A percentile compares a stretch with the other conserved stretches of the same genome.
phyloP scores from a whole-genome alignment of 208 protist species.

The Wallacemonas sp. region DNA sequence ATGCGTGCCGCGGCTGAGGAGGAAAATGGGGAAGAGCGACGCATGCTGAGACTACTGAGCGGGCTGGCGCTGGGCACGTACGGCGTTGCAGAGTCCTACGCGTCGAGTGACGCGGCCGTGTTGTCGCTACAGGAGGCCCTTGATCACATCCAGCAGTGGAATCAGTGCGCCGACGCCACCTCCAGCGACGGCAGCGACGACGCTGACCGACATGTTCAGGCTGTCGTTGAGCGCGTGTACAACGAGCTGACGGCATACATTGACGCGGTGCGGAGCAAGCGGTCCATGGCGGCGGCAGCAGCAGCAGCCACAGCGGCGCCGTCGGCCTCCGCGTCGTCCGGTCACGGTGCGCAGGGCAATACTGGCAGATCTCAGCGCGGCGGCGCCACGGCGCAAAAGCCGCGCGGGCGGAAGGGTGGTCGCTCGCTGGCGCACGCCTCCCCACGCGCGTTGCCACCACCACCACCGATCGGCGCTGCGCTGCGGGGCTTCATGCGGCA shows the following conservation, averaged over 20 bases:
- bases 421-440: conserved; percentile 1
- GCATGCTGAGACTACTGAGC: neutral
- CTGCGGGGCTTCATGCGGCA: conserved; percentile 17
- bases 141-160: conserved; percentile 6
- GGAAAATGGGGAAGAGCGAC: neutral
- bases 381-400: neutral
- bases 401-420: conserved; percentile 1
- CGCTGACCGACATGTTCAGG: conserved; percentile 4
- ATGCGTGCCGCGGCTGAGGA: neutral
- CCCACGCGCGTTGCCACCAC: conserved; percentile 15
- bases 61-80: conserved; percentile 8
- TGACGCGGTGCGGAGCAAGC: neutral
- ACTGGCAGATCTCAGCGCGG: too few relatives aligned
- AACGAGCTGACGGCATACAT: neutral
- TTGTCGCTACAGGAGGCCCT: conserved; percentile 13
- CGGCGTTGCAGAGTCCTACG: conserved; percentile 2
- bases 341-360: neutral
- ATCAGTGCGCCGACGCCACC: neutral
- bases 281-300: neutral
- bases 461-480: conserved; percentile 19
- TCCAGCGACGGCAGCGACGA: conserved; percentile 8
- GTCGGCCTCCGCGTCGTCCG: too few relatives aligned
- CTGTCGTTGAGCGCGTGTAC: conserved; percentile 14
- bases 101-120: neutral
- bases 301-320: neutral